Evolutionary conservation across 495 filamentous ascomycete genomes (phyloP).

Genomic region (Staphylotrichum longicolle): DNA sequence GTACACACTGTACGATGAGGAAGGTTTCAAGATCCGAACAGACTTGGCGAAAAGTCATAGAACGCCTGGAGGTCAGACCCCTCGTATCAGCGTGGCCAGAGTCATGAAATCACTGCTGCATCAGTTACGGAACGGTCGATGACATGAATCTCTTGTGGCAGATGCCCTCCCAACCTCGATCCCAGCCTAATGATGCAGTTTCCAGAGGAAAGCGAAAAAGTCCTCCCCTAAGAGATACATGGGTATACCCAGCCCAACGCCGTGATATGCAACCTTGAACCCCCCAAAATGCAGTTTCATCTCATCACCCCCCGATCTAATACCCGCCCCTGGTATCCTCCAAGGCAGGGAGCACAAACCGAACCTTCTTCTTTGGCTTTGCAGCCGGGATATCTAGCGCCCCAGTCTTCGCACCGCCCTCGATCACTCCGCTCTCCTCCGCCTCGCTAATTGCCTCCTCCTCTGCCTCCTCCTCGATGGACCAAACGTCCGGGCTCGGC

Average conservation of each 20-base stretch:
- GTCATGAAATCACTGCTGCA: too few relatives aligned
- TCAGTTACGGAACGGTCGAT: too few relatives aligned
- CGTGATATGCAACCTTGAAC: neutral
- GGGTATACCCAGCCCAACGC: neutral
- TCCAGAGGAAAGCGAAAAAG: neutral
- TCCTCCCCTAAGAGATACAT: neutral
- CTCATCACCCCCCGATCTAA: neutral
- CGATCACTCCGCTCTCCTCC: slow-evolving; percentile 23
- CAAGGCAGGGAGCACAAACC: slow-evolving; percentile 48
- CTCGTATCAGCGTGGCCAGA: too few relatives aligned
- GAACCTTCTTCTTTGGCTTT: slow-evolving; percentile 50
- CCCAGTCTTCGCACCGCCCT: slow-evolving; percentile 27
- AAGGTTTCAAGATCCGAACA: too few relatives aligned
- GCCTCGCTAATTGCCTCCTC: slow-evolving; percentile 38
- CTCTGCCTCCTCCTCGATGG: slow-evolving; percentile 51
- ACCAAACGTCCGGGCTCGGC: slow-evolving; percentile 52
- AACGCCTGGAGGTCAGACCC: too few relatives aligned
- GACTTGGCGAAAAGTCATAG: too few relatives aligned
- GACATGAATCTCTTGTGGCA: neutral
- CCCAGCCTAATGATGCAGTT: neutral
- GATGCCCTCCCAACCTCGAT: neutral
- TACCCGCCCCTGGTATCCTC: slow-evolving; percentile 24
- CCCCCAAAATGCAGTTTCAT: neutral
- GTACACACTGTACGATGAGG: too few relatives aligned
- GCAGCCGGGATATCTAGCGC: slow-evolving; percentile 45